Evolutionary conservation across 2,329 filamentous ascomycete genomes (phyloP), one percentile per base, ranked within the genome.

Genomic region (Microsporum canis): DNA sequence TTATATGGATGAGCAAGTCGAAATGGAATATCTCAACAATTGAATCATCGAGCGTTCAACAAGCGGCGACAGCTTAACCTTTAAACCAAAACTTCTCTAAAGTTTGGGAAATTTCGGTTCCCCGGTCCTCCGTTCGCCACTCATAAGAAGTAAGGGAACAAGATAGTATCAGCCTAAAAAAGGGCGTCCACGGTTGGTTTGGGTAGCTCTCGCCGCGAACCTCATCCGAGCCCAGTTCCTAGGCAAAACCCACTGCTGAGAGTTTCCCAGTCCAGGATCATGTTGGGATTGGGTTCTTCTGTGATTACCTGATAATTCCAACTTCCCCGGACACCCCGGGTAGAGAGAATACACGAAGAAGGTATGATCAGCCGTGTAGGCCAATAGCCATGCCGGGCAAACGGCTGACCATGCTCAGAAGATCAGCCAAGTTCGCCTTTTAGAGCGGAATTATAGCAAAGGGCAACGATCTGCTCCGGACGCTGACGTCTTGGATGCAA

Each of bases 51-150:
- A 49, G 10, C 5, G 10, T 34, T 14, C 4, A 33, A 33, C 31
- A 36, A 31, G 51, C 5, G 45, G 45, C 45, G 10, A 51, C 10
- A 31, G 45, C 5, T 34, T 14, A 12, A 36, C 31, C 49, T 53
- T 34, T 34, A 53, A 53, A 8, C 12, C 29, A 53, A 29, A 60
- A 17, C 27, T 34, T 29, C 27, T 14, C 47, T 29, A 33, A 27
- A 12, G 33, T 17, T 36, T 55, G 31, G 39, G 31, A 55, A 38
- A 34, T 55, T 55, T 55, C 51, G n/a, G 7, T 55, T 55, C 51
- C 51, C 51, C 51, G 51, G 51, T 43, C 14, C 23, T 53, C 51
- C 51, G 51, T 55, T 47, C 51, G 51, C 51, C 51, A 55, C 51
- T 29, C 51, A 55, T 31, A 36, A 53, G 17, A 43, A 43, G 39